Conservation (phyloP, 257 asterid species). For the Asclepias syriaca region DNA sequence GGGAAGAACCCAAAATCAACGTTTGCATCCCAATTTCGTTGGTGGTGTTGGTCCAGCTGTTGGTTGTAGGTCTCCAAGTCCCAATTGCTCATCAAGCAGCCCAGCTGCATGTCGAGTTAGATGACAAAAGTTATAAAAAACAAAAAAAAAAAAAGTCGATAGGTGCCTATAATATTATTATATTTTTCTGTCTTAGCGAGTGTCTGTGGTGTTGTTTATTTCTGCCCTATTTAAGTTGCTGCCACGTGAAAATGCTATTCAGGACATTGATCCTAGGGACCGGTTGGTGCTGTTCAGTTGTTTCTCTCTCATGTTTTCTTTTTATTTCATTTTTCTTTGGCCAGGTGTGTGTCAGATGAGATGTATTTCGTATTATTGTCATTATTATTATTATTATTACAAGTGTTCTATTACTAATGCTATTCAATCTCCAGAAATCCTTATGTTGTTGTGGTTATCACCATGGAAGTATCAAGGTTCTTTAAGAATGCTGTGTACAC, state of each 20-base stretch:
- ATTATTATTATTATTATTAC: background rate
- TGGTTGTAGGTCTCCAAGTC: slow-evolving; percentile 68
- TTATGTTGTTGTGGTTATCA: too few species aligned
- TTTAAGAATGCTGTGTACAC: too few species aligned
- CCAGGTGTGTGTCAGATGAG: background rate
- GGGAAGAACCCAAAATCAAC: slow-evolving; percentile 52
- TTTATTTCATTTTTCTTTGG: background rate
- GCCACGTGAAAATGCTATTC: background rate
- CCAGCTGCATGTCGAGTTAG: slow-evolving; percentile 77
- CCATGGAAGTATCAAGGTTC: too few species aligned
- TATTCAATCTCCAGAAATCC: background rate
- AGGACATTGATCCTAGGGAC: background rate
- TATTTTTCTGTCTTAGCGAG: background rate
- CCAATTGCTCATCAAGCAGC: slow-evolving; percentile 68
- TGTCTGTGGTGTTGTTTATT: background rate
- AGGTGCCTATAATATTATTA: slow-evolving; percentile 15
- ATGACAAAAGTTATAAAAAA: slow-evolving; percentile 23
- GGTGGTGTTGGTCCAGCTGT: slow-evolving; percentile 49
- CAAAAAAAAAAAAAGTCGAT: background rate
- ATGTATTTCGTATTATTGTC: background rate
- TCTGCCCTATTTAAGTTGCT: background rate
- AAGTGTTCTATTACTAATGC: background rate
- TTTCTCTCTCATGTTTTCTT: background rate
- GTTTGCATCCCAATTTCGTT: slow-evolving; percentile 55
- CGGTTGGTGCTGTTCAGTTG: too few species aligned